Evolutionary conservation across 2,329 filamentous ascomycete species (phyloP), one percentile per base, ranked within the genome.

Genomic region (Fusarium abutilonis): DNA sequence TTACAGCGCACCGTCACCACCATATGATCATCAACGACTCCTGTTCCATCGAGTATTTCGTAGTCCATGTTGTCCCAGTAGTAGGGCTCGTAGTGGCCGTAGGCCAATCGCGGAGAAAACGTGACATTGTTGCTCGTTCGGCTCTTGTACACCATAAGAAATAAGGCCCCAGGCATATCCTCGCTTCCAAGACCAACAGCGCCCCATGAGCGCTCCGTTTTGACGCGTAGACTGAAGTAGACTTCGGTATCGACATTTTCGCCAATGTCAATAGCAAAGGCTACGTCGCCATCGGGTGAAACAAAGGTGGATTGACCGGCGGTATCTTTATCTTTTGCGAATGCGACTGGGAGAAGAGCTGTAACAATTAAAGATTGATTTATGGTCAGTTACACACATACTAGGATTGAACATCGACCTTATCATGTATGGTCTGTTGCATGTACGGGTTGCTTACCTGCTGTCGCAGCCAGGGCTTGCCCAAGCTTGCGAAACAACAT

Each of bases 141-240:
- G 52, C 80, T 80, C 41, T 77, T 73, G 74, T 88, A 87, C n/a
- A 81, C 73, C 67, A 87, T 78, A 40, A 86, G 78, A 54, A 84
- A 81, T 21, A 87, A 75, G 8, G 83, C 76, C 45, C 81, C 78
- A 4, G 76, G 73, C 80, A 86, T 86, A 65, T 80, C 78, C 42
- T 78, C 64, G 52, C 76, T 78, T 41, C 85, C 85, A 34, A 86
- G 77, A 32, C 85, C 85, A 38, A 87, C 72, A 54, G 81, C 83
- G 38, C 79, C 79, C 83, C 83, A 88, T 32, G 80, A 78, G 34
- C 78, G 73, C 9, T 71, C 69, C 34, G 71, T 74, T 28, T 80
- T 77, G 35, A 82, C 80, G 55, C 80, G 78, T 14, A 87, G 65
- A n/a, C 80, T 80, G 71, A 87, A 84, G 74, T 80, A 86, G 35